phyloP scores from a whole-genome alignment of 441 rosid genomes.

The Syzygium malaccense region DNA sequence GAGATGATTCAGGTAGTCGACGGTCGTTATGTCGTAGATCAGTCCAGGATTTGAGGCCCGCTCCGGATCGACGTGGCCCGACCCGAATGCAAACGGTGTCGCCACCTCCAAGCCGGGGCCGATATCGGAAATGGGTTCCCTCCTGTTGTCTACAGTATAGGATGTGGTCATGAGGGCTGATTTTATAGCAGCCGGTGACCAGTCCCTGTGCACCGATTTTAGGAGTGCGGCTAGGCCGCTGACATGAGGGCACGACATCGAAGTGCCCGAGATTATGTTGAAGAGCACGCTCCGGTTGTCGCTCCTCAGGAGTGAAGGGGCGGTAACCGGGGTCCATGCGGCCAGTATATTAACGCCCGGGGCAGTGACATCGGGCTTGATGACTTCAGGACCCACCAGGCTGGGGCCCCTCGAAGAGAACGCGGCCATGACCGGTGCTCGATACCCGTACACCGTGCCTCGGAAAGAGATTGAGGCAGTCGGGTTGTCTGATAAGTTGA shows the following conservation, averaged over 20 bases:
- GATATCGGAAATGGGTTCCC: conserved; percentile 32
- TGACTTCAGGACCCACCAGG: conserved; percentile 29
- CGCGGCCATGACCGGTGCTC: conserved; percentile 46
- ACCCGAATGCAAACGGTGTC: conserved; percentile 42
- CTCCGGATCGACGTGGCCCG: conserved; percentile 45
- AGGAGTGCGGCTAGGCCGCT: conserved; percentile 52
- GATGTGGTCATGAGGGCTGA: conserved; percentile 75
- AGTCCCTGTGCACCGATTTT: conserved; percentile 39
- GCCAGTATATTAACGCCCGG: conserved; percentile 61
- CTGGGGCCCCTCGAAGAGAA: conserved; percentile 66
- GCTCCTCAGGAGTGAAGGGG: conserved; percentile 24
- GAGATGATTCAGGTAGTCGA: conserved; percentile 25
- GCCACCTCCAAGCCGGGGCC: conserved; percentile 15
- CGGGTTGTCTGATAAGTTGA: conserved; percentile 20
- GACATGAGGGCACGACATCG: conserved; percentile 68
- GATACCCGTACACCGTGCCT: conserved; percentile 33
- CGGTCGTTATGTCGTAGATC: conserved; percentile 29
- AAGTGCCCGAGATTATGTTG: conserved; percentile 60
- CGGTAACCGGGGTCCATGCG: conserved; percentile 40
- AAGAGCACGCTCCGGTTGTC: conserved; percentile 43
- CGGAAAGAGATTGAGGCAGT: conserved; percentile 32
- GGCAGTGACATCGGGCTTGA: conserved; percentile 57
- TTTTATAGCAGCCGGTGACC: conserved; percentile 66
- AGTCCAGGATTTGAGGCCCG: conserved; percentile 47
- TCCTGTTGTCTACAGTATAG: conserved; percentile 28